Evolutionary conservation across 768 basidiomycete species (phyloP), one percentile per base, ranked within the genome.

Genomic region (Tulasnella sp.): DNA sequence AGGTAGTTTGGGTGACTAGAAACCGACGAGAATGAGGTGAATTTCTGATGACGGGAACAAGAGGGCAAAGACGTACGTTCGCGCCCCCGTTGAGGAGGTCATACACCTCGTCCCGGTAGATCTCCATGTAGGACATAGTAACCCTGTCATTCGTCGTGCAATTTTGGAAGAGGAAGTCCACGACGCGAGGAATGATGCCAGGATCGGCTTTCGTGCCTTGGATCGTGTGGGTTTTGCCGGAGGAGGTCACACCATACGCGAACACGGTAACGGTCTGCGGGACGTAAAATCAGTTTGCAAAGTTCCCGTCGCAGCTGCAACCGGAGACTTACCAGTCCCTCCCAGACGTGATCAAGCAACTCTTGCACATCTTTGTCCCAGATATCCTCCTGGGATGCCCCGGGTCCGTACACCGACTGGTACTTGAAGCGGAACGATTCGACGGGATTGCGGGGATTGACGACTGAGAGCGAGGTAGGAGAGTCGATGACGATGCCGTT

Each of bases 161-260:
- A 84, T 88, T 88, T 77, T 88, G 87, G 83, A 92, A 92, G 85
- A 94, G 89, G 1, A 89, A 89, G 84, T 90, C 86, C n/a, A 96
- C 91, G 8, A 92, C 91, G 40, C 94, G 89, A 34, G 94, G 94
- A 82, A 96, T 96, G 78, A 97, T 92, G 0, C 96, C 96, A n/a
- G 93, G 94, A 44, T 94, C 89, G 1, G 88, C 74, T 50, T 86
- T 89, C 9, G 89, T 91, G 50, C 96, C 96, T 86, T 96, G 95
- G 94, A 97, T 97, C 0, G 96, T 97, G 85, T 96, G 91, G 0
- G 95, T 97, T 88, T 96, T 96, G 24, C 95, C 96, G 7, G 93
- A 95, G 1, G 94, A 95, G 18, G 78, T 80, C 64, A 96, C 95
- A 9, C 96, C 96, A 85, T 96, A 96, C 0, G 94, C 94, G 82